These are phyloP conservation scores for Solanum raphanifolium DNA, from an alignment of 257 asterid species.

Conservation along the genomic window DNA sequence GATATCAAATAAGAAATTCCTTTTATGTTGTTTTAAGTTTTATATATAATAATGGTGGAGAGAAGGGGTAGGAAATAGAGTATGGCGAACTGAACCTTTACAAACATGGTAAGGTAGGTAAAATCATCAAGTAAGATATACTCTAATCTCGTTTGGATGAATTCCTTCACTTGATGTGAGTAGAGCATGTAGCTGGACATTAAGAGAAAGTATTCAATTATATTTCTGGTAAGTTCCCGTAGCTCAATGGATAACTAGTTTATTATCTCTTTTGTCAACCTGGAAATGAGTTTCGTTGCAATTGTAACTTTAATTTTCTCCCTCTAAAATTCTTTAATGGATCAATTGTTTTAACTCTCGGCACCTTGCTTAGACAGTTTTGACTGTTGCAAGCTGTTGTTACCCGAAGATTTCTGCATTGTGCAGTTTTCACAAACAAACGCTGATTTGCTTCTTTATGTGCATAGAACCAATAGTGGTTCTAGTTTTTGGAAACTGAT, in stretches of 20 bases:
- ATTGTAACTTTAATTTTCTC: background rate
- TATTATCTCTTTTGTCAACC: background rate
- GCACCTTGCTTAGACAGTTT: background rate
- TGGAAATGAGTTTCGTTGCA: background rate
- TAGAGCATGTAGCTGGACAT: background rate
- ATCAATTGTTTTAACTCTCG: background rate
- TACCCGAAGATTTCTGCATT: background rate
- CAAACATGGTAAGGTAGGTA: background rate
- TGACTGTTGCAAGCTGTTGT: background rate
- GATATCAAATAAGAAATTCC: background rate
- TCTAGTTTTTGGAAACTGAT: background rate
- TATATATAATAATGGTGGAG: background rate
- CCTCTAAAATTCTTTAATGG: background rate
- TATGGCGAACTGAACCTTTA: background rate
- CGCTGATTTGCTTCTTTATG: no score
- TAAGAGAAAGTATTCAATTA: background rate
- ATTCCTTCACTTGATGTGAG: background rate
- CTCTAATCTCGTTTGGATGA: background rate
- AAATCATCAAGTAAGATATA: background rate
- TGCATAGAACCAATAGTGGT: background rate
- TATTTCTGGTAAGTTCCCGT: background rate
- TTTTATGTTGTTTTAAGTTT: background rate
- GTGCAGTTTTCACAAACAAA: no score
- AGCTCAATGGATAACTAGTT: background rate
- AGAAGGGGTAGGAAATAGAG: background rate